These are phyloP conservation scores for Sequoiadendron giganteum DNA, from an alignment of 75 land plant species.

Conservation along the genomic window DNA sequence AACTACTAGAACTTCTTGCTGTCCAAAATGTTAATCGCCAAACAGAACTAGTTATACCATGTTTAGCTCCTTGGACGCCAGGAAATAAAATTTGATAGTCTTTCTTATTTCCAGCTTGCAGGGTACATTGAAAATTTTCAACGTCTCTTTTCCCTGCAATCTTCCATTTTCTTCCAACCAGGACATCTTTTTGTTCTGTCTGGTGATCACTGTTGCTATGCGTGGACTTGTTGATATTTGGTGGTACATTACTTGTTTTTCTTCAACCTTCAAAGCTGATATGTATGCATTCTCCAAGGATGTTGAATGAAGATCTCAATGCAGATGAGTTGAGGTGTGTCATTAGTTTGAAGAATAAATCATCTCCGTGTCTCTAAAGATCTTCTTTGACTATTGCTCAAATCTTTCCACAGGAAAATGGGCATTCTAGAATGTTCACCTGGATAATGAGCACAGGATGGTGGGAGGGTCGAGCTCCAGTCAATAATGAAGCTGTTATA, in stretches of 20 bases:
- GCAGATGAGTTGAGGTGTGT: background rate
- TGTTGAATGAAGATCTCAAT: background rate
- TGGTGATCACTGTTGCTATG: background rate
- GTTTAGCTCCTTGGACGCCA: background rate
- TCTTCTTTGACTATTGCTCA: background rate
- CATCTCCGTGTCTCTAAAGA: background rate
- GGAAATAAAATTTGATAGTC: background rate
- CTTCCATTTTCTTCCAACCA: background rate
- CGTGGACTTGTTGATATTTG: background rate
- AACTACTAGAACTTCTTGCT: background rate
- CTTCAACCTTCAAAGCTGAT: background rate
- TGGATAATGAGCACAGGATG: conserved; percentile 83
- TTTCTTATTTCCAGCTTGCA: background rate
- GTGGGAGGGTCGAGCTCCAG: conserved; percentile 60
- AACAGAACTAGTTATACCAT: background rate
- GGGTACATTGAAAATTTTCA: background rate
- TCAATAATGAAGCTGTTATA: conserved; percentile 51
- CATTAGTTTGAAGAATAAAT: background rate
- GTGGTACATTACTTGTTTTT: background rate
- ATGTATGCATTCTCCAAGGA: background rate
- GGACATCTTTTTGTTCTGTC: background rate
- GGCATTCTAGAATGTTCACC: conserved; percentile 51
- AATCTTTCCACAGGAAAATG: conserved; percentile 56
- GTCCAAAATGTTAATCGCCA: background rate
- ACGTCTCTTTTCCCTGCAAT: background rate